A percentile compares a stretch with the other conserved stretches of the same genome.
phyloP scores from a whole-genome alignment of 345 rosid genomes.

The Sapria himalayana region DNA sequence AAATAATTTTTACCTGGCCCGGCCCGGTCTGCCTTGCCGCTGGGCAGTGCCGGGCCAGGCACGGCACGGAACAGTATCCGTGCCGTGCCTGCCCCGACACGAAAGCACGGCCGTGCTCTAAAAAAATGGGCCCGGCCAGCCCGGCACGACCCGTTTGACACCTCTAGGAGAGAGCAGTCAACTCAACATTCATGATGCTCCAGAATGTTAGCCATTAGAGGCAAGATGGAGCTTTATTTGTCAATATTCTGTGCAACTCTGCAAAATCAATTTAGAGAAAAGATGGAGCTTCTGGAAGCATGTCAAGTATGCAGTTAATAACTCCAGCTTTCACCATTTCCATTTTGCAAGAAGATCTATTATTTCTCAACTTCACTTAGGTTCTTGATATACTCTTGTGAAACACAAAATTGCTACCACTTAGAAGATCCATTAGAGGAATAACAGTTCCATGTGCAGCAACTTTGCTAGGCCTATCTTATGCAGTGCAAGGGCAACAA shows the following conservation, averaged over 20 bases:
- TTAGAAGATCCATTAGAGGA: slow-evolving; percentile 95
- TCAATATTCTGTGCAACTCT: slow-evolving; percentile 77
- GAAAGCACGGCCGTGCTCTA: no score
- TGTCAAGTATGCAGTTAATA: slow-evolving; percentile 70
- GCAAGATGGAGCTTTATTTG: slow-evolving; percentile 82
- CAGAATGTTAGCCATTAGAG: slow-evolving; percentile 77
- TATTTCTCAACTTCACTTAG: slow-evolving; percentile 89
- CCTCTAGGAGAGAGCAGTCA: slow-evolving; percentile 55
- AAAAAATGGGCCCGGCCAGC: no score
- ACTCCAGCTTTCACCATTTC: slow-evolving; percentile 99
- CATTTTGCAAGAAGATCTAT: slow-evolving; percentile 87
- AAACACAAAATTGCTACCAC: slow-evolving; percentile 69
- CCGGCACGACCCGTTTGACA: no score
- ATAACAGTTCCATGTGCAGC: slow-evolving; percentile 97
- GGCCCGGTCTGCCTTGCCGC: no score
- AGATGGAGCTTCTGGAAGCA: slow-evolving; percentile 89
- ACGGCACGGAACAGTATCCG: no score
- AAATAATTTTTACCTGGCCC: no score
- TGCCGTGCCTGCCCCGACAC: no score
- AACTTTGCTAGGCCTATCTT: slow-evolving; percentile 99
- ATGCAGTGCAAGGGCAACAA: slow-evolving; percentile 82
- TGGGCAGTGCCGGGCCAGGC: no score
- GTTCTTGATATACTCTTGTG: slow-evolving; percentile 93
- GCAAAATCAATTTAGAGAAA: slow-evolving; percentile 82
- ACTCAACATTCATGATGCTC: slow-evolving; percentile 95